Conservation (phyloP, 495 filamentous ascomycete genomes). For the Podospora sp. region DNA sequence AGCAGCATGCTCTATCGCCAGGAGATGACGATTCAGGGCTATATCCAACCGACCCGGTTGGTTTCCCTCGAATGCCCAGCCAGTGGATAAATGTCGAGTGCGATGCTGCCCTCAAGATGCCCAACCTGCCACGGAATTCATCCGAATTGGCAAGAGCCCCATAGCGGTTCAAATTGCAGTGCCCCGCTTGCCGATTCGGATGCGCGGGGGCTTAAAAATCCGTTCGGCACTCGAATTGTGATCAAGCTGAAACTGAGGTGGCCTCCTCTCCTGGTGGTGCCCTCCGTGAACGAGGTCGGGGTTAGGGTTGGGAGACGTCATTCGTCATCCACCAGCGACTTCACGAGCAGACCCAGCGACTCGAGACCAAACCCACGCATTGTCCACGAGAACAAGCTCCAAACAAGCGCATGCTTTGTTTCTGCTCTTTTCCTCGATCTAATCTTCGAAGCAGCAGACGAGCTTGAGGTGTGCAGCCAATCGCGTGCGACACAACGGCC, state of each 20-base stretch:
- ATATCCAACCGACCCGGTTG: slow-evolving; percentile 5
- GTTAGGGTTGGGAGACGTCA: no score
- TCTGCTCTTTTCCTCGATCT: background rate
- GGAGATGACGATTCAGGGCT: slow-evolving; percentile 3
- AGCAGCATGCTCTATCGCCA: background rate
- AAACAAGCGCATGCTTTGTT: background rate
- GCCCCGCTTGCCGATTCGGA: slow-evolving; percentile 2
- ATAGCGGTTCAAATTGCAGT: background rate
- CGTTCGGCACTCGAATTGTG: background rate
- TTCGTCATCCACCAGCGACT: no score
- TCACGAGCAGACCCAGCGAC: no score
- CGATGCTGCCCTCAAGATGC: background rate
- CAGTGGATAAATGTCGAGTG: slow-evolving; percentile 10
- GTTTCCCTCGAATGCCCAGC: slow-evolving; percentile 7
- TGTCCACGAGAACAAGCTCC: background rate
- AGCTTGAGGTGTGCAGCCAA: background rate
- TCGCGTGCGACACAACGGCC: background rate
- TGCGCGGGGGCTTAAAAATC: background rate
- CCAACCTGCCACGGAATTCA: slow-evolving; percentile 6
- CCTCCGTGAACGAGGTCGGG: background rate
- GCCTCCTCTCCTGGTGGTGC: background rate
- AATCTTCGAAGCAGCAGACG: background rate
- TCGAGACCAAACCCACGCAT: no score
- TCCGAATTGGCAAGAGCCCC: slow-evolving; percentile 10
- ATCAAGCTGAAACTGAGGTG: no score